Evolutionary conservation across 768 basidiomycete genomes (phyloP).

Genomic region (Trametes cinnabarina): DNA sequence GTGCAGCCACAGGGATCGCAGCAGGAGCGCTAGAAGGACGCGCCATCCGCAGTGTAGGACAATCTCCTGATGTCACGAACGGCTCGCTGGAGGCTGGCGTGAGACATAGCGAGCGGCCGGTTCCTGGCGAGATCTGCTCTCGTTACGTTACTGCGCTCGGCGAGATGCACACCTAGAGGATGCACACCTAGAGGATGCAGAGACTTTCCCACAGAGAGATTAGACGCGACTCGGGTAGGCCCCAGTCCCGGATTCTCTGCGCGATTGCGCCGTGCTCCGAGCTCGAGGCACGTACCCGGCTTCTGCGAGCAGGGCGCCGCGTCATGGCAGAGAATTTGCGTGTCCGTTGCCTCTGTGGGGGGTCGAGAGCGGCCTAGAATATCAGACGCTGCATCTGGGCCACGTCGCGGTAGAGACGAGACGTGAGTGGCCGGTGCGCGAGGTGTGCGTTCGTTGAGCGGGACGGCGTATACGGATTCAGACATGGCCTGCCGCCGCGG

Average conservation of each 20-base stretch:
- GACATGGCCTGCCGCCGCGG: background rate
- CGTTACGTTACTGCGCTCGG: constrained; percentile 12
- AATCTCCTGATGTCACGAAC: background rate
- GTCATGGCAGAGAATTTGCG: background rate
- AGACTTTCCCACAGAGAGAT: too few species aligned
- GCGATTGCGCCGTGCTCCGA: background rate
- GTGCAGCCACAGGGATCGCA: background rate
- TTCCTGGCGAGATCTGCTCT: constrained; percentile 13
- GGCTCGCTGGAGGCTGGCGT: background rate
- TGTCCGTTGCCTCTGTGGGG: background rate
- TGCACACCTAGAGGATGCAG: background rate
- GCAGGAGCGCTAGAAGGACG: background rate
- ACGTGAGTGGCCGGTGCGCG: background rate
- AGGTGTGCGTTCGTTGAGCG: background rate
- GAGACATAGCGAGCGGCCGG: background rate
- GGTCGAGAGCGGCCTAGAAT: constrained; percentile 11
- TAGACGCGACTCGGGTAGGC: background rate
- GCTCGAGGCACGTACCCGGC: background rate
- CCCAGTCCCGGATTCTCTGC: background rate
- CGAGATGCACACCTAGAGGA: background rate
- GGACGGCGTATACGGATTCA: constrained; percentile 8
- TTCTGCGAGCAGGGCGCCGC: background rate
- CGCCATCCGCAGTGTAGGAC: background rate
- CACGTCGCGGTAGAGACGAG: constrained; percentile 16
- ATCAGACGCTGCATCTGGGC: background rate